phyloP scores from a whole-genome alignment of 768 basidiomycete genomes.

The Collybia sp. region DNA sequence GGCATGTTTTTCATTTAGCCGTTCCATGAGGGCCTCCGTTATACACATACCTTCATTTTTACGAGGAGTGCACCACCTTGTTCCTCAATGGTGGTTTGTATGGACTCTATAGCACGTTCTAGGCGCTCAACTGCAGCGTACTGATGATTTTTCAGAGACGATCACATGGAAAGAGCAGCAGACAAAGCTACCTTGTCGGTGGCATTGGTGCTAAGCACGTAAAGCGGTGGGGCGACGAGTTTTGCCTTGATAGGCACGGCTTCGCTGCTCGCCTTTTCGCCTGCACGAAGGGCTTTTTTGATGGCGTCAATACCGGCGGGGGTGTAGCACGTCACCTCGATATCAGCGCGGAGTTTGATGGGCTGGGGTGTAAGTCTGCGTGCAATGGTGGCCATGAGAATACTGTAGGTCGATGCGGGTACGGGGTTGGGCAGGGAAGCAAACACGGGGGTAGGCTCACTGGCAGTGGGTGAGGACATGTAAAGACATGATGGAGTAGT shows the following conservation, averaged over 20 bases:
- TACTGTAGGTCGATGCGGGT: conserved; percentile 48
- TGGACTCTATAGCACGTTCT: conserved; percentile 89
- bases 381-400: conserved; percentile 82
- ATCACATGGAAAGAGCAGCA: background rate
- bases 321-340: conserved; percentile 95
- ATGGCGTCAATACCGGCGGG: conserved; percentile 97
- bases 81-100: conserved; percentile 78
- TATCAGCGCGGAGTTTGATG: conserved; percentile 97
- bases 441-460: conserved; percentile 71
- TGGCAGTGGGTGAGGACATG: conserved; percentile 12
- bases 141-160: conserved; percentile 24
- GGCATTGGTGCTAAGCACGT: conserved; percentile 92
- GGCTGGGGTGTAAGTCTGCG: conserved; percentile 96
- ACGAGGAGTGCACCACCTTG: conserved; percentile 84
- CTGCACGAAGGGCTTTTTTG: conserved; percentile 84
- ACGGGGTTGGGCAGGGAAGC: conserved; percentile 57
- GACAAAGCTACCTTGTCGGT: conserved; percentile 86
- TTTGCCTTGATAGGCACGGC: conserved; percentile 96
- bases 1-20: background rate
- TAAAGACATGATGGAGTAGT: background rate
- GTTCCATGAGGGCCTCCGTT: background rate
- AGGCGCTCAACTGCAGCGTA: conserved; percentile 88
- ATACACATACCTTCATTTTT: conserved; percentile 84
- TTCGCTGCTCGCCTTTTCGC: conserved; percentile 84
- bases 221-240: conserved; percentile 93